Base-by-base conservation (phyloP, 2,329 filamentous ascomycete species). In the Penicillium brasilianum region DNA sequence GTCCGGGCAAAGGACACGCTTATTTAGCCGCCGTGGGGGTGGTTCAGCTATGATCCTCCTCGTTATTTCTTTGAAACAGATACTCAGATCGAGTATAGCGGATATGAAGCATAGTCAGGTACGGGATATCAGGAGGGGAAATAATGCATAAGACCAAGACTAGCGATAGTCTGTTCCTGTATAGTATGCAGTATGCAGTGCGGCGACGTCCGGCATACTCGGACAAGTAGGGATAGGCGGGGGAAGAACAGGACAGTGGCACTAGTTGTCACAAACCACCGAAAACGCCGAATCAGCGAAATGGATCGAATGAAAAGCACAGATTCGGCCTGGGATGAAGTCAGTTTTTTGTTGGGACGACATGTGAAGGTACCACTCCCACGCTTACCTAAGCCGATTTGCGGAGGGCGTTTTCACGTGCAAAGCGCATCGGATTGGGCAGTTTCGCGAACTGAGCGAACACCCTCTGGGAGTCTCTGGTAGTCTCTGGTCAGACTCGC, bases 301-400 rank as follows among this genome's bases (percentile, higher is more conserved):
- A 20, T 43, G 18, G 39, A 43, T 22, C 43, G 22, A 46, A 28
- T 46, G 43, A 46, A 46, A 46, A 16, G 22, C 14, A 14, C 22
- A 9, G 16, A n/a, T 48, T 50, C 46, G 46, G 46, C 46, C 5
- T 25, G 50, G 34, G 10, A 8, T 20, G 32, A 39, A 36, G 50
- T 52, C 16, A 28, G 50, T 10, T 55, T 55, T 55, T 46, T 48
- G 53, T 55, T 55, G 53, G 53, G 53, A 25, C 53, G 28, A 18
- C 53, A 55, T 55, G 53, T 55, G 53, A 55, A 48, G 30, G 39
- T n/a, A 41, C 30, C 53, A 30, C 41, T 37, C 16, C 20, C 4
- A 6, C 20, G 41, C 30, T 55, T 48, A 48, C 39, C 13, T 55
- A 55, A 55, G 39, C 32, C 7, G 10, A 39, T 6, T 11, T 9